Evolutionary conservation across 2,329 filamentous ascomycete species (phyloP).

Genomic region (Aspergillus sp.): DNA sequence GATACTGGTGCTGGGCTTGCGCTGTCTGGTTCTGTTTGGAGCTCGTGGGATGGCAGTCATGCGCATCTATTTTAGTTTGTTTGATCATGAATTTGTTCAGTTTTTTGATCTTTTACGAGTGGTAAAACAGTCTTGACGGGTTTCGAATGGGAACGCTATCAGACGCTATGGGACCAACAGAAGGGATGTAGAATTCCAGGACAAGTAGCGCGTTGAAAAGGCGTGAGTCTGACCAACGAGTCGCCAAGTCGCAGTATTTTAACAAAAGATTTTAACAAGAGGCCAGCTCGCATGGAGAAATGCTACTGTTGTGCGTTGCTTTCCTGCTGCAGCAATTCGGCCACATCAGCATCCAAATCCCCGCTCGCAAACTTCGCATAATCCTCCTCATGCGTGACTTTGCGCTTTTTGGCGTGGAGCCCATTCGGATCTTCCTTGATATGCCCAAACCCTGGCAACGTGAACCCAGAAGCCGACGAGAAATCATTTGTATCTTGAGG

Average conservation of each 20-base stretch:
- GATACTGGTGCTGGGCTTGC: background rate
- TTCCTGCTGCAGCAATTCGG: slow-evolving; percentile 55
- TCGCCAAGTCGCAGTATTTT: too few species aligned
- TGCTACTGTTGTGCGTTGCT: slow-evolving; percentile 20
- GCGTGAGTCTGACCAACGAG: too few species aligned
- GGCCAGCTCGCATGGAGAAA: too few species aligned
- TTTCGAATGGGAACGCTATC: too few species aligned
- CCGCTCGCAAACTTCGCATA: slow-evolving; percentile 50
- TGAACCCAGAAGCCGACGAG: slow-evolving; percentile 15
- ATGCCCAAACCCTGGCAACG: slow-evolving; percentile 21
- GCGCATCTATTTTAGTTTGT: too few species aligned
- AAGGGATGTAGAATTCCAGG: background rate
- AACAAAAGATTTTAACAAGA: too few species aligned
- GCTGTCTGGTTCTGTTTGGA: background rate
- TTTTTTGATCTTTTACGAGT: too few species aligned
- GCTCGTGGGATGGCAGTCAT: background rate
- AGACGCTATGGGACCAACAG: background rate
- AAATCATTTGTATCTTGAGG: slow-evolving; percentile 27
- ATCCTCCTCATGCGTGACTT: slow-evolving; percentile 45
- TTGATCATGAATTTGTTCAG: too few species aligned
- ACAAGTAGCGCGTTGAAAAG: background rate
- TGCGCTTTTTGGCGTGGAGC: slow-evolving; percentile 48
- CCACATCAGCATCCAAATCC: slow-evolving; percentile 62
- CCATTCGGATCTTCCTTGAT: slow-evolving; percentile 27
- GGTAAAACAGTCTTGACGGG: too few species aligned